Base-by-base conservation (phyloP, 2,329 filamentous ascomycete species). In the Aplosporella prunicola region DNA sequence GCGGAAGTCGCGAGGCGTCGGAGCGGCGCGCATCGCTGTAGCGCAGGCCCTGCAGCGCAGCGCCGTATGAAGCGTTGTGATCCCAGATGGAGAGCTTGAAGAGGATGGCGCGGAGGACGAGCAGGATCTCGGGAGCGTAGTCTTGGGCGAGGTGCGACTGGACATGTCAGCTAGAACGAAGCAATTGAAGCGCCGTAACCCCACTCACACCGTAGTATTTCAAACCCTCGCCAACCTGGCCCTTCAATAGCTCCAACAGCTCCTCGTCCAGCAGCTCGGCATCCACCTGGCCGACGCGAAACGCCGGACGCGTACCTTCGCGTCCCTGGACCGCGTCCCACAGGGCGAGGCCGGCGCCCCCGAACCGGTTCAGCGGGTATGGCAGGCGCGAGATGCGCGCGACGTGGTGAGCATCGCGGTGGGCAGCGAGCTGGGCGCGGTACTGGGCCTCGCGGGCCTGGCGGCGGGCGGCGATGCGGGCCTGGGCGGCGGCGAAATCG, bases 61-160 rank as follows among this genome's bases (percentile, higher is more conserved):
- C 91, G 43, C 91, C 91, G 60, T 98, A 96, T 5, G 84, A 93
- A 25, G 91, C 85, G 58, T 94, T 80, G 58, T 95, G 85, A 59
- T 96, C 88, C 91, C 91, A 98, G 41, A 98, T 80, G 11, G 83
- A 86, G 44, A 98, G 73, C 62, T 98, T 98, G 69, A 95, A 98
- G 6, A 98, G 67, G 3, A 87, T 67, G 2, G 81, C 76, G 31
- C 89, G 73, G 39, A 98, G 68, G 1, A 69, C 73, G 18, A 95
- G 70, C 44, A 82, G 70, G 37, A 96, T 89, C 63, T 96, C 91
- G 35, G 83, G 71, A 10, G 79, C 78, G 78, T 85, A 95, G 52
- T 93, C 84, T 57, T 94, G 86, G 41, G 82, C 76, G 29, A 93
- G 62, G 57, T 88, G 76, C 11, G 69, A 55, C 57, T 68, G 43